Base-by-base conservation (phyloP, 768 basidiomycete species). In the Russula sp. region DNA sequence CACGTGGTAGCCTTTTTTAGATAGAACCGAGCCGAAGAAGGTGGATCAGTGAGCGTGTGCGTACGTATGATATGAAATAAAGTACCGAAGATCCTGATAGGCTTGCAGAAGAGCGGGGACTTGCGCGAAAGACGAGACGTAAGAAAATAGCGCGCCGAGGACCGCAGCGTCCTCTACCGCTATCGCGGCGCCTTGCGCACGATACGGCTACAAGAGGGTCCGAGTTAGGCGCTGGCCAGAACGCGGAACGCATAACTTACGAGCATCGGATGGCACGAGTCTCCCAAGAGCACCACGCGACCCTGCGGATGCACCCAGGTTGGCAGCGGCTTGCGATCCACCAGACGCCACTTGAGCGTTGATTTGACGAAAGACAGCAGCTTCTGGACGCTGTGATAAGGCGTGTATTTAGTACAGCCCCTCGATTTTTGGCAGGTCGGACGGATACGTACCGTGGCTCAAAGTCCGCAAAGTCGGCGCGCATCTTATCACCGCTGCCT, bases 111-210 rank as follows among this genome's bases (percentile, higher is more conserved):
- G 73, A 3, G 75, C 70, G 1, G 66, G 60, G 10, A 85, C 76
- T 68, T 86, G 83, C 0, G 71, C 53, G 22, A 65, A 71, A 31
- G 73, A 71, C 0, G 79, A 73, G 50, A 86, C 68, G 27, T 72
- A 78, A 0, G 81, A 80, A 66, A 86, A 77, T 16, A 85, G 75
- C 57, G 77, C 71, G 16, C 75, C 75, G 22, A 82, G 70, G 10
- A 80, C 78, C 0, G 80, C 79, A 0, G 77, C 78, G 65, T 82
- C 83, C 69, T 84, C 83, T 45, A 84, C 74, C 65, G 82, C 72
- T 70, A 76, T 77, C 5, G 77, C 77, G 1, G 77, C 76, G 22
- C 77, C 77, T 60, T 78, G 77, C 0, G 77, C 77, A 52, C 77
- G 75, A 69, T 78, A 78, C 1, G 77, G 77, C 75, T 76, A 53